Evolutionary conservation across 2,329 filamentous ascomycete species (phyloP).

Genomic region (Pestalotiopsis sp.): DNA sequence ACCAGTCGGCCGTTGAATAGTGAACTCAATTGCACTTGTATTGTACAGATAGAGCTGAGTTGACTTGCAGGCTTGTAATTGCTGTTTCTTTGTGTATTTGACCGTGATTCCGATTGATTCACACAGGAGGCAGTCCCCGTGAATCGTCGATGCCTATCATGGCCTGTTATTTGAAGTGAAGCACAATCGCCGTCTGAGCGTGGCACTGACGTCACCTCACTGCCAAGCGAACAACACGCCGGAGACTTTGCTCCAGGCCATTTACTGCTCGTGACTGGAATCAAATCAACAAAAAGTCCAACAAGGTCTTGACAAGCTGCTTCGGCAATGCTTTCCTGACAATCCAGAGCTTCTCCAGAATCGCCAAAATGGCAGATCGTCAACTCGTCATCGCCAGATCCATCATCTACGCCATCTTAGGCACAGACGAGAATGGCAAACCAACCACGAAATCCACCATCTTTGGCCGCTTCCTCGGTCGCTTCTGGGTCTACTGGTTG

Average conservation of each 20-base stretch:
- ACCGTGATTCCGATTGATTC: not conserved
- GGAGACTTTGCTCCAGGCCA: not conserved
- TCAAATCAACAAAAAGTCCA: not conserved
- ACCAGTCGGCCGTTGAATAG: no score
- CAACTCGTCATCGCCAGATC: conserved; percentile 40
- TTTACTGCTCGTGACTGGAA: not conserved
- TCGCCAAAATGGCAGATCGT: conserved; percentile 27
- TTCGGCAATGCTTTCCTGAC: not conserved
- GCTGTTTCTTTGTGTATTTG: not conserved
- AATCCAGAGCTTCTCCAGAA: not conserved
- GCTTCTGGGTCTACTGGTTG: conserved; percentile 39
- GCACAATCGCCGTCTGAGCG: not conserved
- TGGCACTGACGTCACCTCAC: not conserved
- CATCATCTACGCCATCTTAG: conserved; percentile 39
- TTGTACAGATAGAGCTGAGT: no score
- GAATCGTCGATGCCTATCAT: not conserved
- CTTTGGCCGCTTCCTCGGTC: conserved; percentile 46
- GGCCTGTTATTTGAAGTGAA: not conserved
- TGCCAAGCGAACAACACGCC: not conserved
- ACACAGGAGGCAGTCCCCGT: not conserved
- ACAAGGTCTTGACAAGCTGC: not conserved
- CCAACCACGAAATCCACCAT: conserved; percentile 26
- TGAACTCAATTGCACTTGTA: no score
- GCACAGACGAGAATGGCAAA: conserved; percentile 28
- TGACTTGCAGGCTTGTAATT: no score